These are phyloP conservation scores for Dicorynia guianensis DNA, from an alignment of 306 rosid species.

Conservation along the genomic window DNA sequence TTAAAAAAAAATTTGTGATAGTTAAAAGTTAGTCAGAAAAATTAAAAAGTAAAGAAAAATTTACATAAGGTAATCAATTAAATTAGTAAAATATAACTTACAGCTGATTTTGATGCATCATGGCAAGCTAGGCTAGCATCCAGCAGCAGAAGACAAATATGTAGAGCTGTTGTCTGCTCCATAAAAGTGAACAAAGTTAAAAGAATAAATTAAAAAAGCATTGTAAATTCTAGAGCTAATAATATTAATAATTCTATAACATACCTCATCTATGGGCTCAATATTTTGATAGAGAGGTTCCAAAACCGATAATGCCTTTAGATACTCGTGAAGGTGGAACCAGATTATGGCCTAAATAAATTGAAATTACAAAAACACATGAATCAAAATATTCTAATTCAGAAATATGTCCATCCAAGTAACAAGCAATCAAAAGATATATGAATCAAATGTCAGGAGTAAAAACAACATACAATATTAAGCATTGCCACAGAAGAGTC, in stretches of 20 bases:
- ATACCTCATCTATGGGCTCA: constrained; percentile 92
- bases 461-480: constrained; percentile 59
- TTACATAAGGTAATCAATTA: constrained; percentile 33
- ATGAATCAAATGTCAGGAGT: constrained; percentile 22
- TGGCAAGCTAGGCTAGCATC: constrained; percentile 93
- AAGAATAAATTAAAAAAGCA: constrained; percentile 27
- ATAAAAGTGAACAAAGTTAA: constrained; percentile 34
- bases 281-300: constrained; percentile 96
- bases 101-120: constrained; percentile 94
- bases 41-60: background rate
- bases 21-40: background rate
- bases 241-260: constrained; percentile 33
- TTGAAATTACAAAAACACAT: constrained; percentile 35
- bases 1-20: constrained; percentile 23
- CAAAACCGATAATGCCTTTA: constrained; percentile 76
- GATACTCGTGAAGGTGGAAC: constrained; percentile 92
- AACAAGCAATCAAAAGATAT: constrained; percentile 24
- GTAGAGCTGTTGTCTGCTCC: constrained; percentile 89
- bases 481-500: constrained; percentile 76
- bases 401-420: constrained; percentile 15
- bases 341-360: constrained; percentile 79
- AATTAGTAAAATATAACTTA: constrained; percentile 63
- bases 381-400: constrained; percentile 15
- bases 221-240: constrained; percentile 28
- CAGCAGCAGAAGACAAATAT: constrained; percentile 87